Conservation (phyloP, 1,139 yeast genomes). For the Saccharomyces hybrid region DNA sequence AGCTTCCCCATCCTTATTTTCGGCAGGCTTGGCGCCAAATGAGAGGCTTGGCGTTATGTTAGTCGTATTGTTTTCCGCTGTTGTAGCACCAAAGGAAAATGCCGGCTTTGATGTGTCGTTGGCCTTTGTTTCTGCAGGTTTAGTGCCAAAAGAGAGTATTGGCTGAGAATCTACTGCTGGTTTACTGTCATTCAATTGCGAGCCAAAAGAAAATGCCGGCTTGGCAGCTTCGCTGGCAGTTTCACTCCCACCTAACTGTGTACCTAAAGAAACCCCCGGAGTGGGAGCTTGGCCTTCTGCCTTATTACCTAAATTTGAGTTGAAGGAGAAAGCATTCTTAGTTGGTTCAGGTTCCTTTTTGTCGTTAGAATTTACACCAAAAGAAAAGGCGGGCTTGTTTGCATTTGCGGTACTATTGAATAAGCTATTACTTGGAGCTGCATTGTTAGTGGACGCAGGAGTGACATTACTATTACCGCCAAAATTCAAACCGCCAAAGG, state of each 20-base stretch:
- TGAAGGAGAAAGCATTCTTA: constrained; percentile 26
- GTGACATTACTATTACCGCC: constrained; percentile 3
- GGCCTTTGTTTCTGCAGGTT: not conserved
- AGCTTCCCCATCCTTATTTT: not conserved
- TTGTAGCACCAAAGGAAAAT: constrained; percentile 12
- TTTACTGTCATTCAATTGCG: constrained; percentile 7
- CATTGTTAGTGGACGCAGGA: constrained; percentile 1
- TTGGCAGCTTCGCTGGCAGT: constrained; percentile 16
- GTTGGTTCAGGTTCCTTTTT: constrained; percentile 12
- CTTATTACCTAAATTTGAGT: constrained; percentile 7
- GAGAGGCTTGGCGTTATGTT: constrained; percentile 10
- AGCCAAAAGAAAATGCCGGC: constrained; percentile 5
- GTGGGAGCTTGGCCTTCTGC: constrained; percentile 15
- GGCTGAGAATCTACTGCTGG: constrained; percentile 4
- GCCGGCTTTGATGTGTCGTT: constrained; percentile 2
- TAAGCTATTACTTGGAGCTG: not conserved
- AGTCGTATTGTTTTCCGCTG: constrained; percentile 9
- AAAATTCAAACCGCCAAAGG: constrained; percentile 17
- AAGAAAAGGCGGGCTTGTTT: constrained; percentile 8
- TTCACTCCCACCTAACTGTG: constrained; percentile 7
- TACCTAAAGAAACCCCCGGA: constrained; percentile 29
- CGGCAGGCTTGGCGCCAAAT: constrained; percentile 11
- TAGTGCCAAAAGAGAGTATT: not conserved
- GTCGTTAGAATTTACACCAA: constrained; percentile 11
- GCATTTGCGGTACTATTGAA: constrained; percentile 9